These are phyloP conservation scores for Aspergillus panamensis DNA, from an alignment of 495 filamentous ascomycete species.

Conservation along the genomic window DNA sequence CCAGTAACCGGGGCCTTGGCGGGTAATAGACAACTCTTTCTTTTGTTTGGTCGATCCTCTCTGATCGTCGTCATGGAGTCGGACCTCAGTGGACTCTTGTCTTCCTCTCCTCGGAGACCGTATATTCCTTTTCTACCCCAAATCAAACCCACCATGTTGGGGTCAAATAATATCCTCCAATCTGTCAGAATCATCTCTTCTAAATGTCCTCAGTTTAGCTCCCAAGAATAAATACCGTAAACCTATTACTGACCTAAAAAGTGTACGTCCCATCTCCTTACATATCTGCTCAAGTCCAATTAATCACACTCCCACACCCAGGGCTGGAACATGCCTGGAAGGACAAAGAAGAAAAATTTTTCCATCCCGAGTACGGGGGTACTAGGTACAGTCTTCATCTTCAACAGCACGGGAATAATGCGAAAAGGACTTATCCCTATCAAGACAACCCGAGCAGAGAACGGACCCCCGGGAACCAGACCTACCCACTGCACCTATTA, in stretches of 20 bases:
- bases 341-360: not conserved
- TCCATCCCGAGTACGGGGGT: slow-evolving; percentile 4
- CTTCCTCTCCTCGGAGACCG: not conserved
- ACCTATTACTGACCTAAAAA: too few relatives aligned
- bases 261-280: not conserved
- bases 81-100: not conserved
- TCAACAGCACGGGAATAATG: not conserved
- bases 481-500: too few relatives aligned
- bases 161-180: too few relatives aligned
- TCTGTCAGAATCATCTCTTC: too few relatives aligned
- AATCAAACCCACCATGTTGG: too few relatives aligned
- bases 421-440: not conserved
- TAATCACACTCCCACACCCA: not conserved
- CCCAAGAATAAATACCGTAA: not conserved
- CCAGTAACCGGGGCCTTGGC: slow-evolving; percentile 5
- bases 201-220: too few relatives aligned
- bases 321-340: slow-evolving; percentile 4
- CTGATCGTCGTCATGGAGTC: slow-evolving; percentile 4
- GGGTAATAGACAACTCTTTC: not conserved
- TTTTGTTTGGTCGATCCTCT: not conserved
- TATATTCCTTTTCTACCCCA: too few relatives aligned
- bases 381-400: not conserved
- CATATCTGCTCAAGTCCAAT: not conserved
- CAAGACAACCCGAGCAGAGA: not conserved
- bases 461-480: not conserved